Conservation (phyloP, 495 filamentous ascomycete genomes). For the Penicillium silybi region DNA sequence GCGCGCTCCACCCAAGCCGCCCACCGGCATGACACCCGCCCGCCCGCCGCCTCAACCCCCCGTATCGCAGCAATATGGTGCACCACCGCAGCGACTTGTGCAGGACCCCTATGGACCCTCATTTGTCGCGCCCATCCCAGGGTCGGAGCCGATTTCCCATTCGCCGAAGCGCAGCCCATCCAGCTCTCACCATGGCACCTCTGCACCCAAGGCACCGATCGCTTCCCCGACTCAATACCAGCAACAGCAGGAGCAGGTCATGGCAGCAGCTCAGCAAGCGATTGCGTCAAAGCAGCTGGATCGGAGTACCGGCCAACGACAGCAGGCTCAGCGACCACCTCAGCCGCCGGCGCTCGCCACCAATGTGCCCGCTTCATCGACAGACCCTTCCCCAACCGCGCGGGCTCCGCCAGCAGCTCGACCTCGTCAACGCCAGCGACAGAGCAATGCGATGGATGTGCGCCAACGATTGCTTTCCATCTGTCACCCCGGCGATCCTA, state of each 20-base stretch:
- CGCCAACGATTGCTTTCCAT: slow-evolving; percentile 78
- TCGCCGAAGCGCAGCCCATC: slow-evolving; percentile 40
- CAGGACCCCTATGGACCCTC: slow-evolving; percentile 24
- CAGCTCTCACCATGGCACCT: slow-evolving; percentile 39
- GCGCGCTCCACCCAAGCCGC: slow-evolving; percentile 43
- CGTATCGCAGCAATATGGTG: slow-evolving; percentile 21
- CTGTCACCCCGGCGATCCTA: slow-evolving; percentile 84
- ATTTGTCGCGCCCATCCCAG: slow-evolving; percentile 35
- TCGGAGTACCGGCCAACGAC: slow-evolving; percentile 66
- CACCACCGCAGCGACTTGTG: slow-evolving; percentile 13
- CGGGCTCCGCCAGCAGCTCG: slow-evolving; percentile 58
- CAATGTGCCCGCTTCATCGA: slow-evolving; percentile 18
- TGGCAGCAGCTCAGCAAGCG: slow-evolving; percentile 71
- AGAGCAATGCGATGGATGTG: slow-evolving; percentile 76
- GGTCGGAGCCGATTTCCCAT: slow-evolving; percentile 56
- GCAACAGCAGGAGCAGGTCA: slow-evolving; percentile 78
- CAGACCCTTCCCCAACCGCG: slow-evolving; percentile 47
- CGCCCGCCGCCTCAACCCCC: slow-evolving; percentile 53
- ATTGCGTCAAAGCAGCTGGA: slow-evolving; percentile 51
- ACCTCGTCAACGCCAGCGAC: slow-evolving; percentile 70
- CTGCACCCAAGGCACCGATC: slow-evolving; percentile 27
- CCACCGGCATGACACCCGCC: slow-evolving; percentile 33
- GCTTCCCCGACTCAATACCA: slow-evolving; percentile 61
- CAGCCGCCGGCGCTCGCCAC: slow-evolving; percentile 18
- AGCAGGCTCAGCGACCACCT: slow-evolving; percentile 35